Percentiles rank a stretch among this genome's conserved stretches.
phyloP scores from a whole-genome alignment of 2,329 filamentous ascomycete species.

The Metarhizium album region DNA sequence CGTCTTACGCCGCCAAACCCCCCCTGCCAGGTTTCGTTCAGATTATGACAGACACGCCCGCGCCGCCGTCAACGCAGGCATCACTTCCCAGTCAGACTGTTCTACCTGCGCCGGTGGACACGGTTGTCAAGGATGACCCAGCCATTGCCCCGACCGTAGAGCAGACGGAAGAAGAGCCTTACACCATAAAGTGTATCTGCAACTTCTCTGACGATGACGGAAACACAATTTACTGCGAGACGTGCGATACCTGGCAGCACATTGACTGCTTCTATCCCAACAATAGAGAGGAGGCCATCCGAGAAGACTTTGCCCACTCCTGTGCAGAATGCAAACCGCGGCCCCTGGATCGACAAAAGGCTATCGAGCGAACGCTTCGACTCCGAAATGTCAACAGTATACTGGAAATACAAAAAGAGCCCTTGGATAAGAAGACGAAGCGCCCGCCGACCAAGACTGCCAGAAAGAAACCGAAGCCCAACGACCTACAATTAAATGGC shows the following conservation, averaged over 20 bases:
- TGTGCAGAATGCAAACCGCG: slow-evolving; percentile 84
- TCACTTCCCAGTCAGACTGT: slow-evolving; percentile 44
- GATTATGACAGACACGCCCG: slow-evolving; percentile 54
- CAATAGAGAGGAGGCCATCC: slow-evolving; percentile 60
- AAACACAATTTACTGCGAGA: slow-evolving; percentile 92
- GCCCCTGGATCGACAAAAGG: slow-evolving; percentile 59
- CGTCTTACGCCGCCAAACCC: slow-evolving; percentile 23
- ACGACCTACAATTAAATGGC: slow-evolving; percentile 46
- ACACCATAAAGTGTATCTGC: slow-evolving; percentile 98
- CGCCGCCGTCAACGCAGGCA: slow-evolving; percentile 42
- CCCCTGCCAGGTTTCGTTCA: slow-evolving; percentile 33
- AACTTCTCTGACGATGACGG: slow-evolving; percentile 90
- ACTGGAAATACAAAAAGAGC: slow-evolving; percentile 24
- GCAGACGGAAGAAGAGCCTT: slow-evolving; percentile 61
- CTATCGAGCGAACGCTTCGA: slow-evolving; percentile 60
- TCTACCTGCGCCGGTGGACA: slow-evolving; percentile 22
- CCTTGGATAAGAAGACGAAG: slow-evolving; percentile 60
- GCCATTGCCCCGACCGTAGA: slow-evolving; percentile 34
- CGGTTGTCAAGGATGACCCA: slow-evolving; percentile 27
- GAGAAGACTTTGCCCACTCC: slow-evolving; percentile 66
- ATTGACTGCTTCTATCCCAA: slow-evolving; percentile 87
- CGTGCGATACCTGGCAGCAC: slow-evolving; percentile 96
- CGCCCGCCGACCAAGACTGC: slow-evolving; percentile 68
- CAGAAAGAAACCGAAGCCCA: slow-evolving; percentile 78
- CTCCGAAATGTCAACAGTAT: slow-evolving; percentile 32